Evolutionary conservation across 352 stramenopile species (phyloP).

Genomic region (Phytophthora hybrid): DNA sequence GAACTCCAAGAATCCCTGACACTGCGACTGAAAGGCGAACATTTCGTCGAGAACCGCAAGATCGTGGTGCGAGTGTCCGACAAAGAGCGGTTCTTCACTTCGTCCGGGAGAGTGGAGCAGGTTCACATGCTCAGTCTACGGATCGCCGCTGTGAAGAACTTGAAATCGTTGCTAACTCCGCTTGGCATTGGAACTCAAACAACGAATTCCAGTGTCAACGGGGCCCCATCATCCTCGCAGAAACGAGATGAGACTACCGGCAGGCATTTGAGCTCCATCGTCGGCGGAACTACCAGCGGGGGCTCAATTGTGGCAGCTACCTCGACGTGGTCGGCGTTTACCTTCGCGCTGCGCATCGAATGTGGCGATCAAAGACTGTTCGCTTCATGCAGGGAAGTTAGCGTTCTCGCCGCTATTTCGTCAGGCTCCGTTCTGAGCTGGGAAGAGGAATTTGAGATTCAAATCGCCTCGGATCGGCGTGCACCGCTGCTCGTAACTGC

Average conservation of each 20-base stretch:
- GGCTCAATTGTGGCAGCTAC: slow-evolving; percentile 19
- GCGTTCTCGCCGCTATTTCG: slow-evolving; percentile 45
- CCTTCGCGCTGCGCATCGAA: slow-evolving; percentile 57
- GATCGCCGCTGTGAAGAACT: slow-evolving; percentile 57
- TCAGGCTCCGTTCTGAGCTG: slow-evolving; percentile 50
- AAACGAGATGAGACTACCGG: slow-evolving; percentile 41
- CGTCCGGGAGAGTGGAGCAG: slow-evolving; percentile 44
- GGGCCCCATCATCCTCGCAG: slow-evolving; percentile 6
- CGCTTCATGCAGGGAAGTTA: slow-evolving; percentile 56
- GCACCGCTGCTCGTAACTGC: slow-evolving; percentile 53
- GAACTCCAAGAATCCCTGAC: slow-evolving; percentile 21
- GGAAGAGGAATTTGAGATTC: slow-evolving; percentile 76
- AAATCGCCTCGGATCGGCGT: slow-evolving; percentile 39
- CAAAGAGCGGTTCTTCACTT: slow-evolving; percentile 50
- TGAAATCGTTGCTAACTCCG: slow-evolving; percentile 46
- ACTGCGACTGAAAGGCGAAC: slow-evolving; percentile 58
- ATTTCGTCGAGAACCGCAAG: slow-evolving; percentile 79
- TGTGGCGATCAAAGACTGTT: slow-evolving; percentile 54
- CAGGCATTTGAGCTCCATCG: slow-evolving; percentile 13
- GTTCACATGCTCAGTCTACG: slow-evolving; percentile 64
- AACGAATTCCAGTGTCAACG: background rate
- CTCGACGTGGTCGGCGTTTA: slow-evolving; percentile 45
- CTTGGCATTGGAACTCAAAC: slow-evolving; percentile 25
- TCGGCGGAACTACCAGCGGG: slow-evolving; percentile 12
- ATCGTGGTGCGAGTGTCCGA: slow-evolving; percentile 64